phyloP scores from a whole-genome alignment of 495 filamentous ascomycete genomes.

The Tuber magnatum region DNA sequence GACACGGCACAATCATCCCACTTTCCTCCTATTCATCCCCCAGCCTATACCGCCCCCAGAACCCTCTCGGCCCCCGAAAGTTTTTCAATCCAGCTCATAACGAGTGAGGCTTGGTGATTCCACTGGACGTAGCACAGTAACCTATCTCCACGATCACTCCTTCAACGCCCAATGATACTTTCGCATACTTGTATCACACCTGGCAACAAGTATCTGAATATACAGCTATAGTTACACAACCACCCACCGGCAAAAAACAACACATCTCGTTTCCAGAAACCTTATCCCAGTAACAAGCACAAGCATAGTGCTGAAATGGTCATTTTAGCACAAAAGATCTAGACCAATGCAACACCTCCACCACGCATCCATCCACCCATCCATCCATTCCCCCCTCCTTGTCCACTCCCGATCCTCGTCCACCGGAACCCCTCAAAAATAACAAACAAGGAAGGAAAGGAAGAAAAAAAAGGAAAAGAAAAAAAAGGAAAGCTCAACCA shows the following conservation, averaged over 20 bases:
- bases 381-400: neutral
- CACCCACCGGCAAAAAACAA: too few relatives aligned
- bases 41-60: neutral
- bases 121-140: neutral
- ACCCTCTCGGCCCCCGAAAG: neutral
- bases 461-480: neutral
- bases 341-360: neutral
- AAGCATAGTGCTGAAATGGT: neutral
- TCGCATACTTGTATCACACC: too few relatives aligned
- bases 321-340: neutral
- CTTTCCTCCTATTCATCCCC: neutral
- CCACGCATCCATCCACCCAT: neutral
- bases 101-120: neutral
- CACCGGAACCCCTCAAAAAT: neutral
- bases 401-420: neutral
- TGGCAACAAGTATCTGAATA: too few relatives aligned
- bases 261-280: too few relatives aligned
- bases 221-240: too few relatives aligned
- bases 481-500: neutral
- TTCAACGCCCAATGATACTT: neutral
- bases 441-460: neutral
- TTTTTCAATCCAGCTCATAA: fast-evolving
- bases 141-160: neutral
- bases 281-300: too few relatives aligned
- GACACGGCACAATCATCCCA: neutral